A percentile compares a stretch with the other conserved stretches of the same genome.
Evolutionary conservation across 257 asterid genomes (phyloP).

Genomic region (Echium plantagineum): DNA sequence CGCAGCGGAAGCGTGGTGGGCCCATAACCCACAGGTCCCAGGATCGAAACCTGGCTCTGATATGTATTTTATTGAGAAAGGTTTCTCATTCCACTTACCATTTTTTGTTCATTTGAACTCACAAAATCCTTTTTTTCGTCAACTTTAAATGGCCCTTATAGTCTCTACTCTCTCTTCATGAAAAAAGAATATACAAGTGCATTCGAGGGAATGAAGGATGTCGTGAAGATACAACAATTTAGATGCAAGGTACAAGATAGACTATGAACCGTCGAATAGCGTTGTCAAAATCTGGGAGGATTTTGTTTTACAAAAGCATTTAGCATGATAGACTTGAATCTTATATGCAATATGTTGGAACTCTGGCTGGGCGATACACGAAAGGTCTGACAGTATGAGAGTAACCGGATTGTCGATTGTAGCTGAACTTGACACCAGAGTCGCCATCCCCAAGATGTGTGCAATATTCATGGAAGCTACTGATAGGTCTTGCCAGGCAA

Average conservation of each 20-base stretch:
- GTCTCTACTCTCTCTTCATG: no score
- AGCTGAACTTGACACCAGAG: constrained; percentile 64
- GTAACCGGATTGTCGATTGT: constrained; percentile 65
- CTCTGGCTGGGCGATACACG: constrained; percentile 50
- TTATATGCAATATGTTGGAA: constrained; percentile 50
- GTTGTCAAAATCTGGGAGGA: no score
- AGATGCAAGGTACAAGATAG: no score
- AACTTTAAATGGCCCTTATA: no score
- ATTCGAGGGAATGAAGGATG: no score
- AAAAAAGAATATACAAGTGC: no score
- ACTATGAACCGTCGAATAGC: no score
- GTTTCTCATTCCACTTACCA: no score
- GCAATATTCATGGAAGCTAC: constrained; percentile 79
- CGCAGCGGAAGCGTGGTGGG: constrained; percentile 99
- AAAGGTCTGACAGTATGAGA: constrained; percentile 68
- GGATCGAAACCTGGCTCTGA: constrained; percentile 99
- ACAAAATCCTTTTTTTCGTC: no score
- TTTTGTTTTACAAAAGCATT: no score
- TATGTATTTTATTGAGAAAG: constrained; percentile 12
- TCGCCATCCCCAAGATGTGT: constrained; percentile 43
- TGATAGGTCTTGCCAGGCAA: constrained; percentile 80
- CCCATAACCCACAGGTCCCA: constrained; percentile 99
- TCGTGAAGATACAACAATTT: no score
- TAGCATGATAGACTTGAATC: neutral
- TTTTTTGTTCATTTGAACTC: no score